Conservation (phyloP, 768 basidiomycete species). For the Boletus eberwhitei region DNA sequence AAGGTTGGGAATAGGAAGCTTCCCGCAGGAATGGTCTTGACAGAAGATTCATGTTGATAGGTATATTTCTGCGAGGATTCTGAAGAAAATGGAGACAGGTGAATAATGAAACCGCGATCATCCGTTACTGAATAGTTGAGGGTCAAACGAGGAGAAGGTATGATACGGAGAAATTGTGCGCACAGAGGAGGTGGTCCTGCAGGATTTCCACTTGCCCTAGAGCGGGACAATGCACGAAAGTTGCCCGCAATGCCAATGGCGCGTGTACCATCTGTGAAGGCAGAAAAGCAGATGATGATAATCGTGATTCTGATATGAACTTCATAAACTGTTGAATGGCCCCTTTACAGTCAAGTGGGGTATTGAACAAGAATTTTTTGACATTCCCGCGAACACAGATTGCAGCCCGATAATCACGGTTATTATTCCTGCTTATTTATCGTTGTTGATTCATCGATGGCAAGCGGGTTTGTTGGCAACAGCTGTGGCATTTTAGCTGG, state of each 20-base stretch:
- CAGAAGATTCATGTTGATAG: conserved; percentile 9
- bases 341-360: too few relatives aligned
- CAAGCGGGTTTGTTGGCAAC: too few relatives aligned
- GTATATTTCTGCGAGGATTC: conserved; percentile 36
- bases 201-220: conserved; percentile 55
- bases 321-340: too few relatives aligned
- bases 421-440: too few relatives aligned
- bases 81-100: conserved; percentile 41
- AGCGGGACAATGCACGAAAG: conserved; percentile 54
- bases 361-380: too few relatives aligned
- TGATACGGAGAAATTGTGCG: background rate
- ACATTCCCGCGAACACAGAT: too few relatives aligned
- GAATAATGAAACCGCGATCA: conserved; percentile 46
- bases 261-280: conserved; percentile 10
- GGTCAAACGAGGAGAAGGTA: conserved; percentile 1
- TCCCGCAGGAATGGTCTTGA: conserved; percentile 43
- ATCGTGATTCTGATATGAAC: background rate
- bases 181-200: conserved; percentile 54
- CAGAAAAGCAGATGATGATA: background rate
- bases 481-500: too few relatives aligned
- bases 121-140: conserved; percentile 27
- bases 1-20: conserved; percentile 76
- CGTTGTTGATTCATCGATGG: too few relatives aligned
- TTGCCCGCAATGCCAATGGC: conserved; percentile 39
- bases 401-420: too few relatives aligned